Conservation (phyloP, 1,284 basidiomycete genomes). For the Pyrrhoderma noxium region DNA sequence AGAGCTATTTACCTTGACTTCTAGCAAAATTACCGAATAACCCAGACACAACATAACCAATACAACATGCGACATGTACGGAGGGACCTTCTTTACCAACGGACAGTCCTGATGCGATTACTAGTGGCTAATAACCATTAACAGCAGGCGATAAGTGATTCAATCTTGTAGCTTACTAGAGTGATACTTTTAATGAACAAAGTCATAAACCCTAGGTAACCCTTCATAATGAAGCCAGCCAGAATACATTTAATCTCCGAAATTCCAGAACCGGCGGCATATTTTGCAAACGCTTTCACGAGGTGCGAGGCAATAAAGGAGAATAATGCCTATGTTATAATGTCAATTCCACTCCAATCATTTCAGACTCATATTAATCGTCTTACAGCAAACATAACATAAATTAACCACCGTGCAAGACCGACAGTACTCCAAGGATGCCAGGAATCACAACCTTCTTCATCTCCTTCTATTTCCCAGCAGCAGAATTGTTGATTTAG, state of each 20-base stretch:
- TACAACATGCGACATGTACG: constrained; percentile 94
- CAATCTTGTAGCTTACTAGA: constrained; percentile 49
- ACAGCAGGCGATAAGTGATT: constrained; percentile 9
- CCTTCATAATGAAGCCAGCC: constrained; percentile 95
- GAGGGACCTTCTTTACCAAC: constrained; percentile 99
- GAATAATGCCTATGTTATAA: constrained; percentile 61
- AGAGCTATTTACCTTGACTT: constrained; percentile 68
- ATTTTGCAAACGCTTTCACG: constrained; percentile 84
- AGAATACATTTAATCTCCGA: constrained; percentile 99
- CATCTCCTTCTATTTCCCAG: constrained; percentile 85
- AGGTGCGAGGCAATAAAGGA: constrained; percentile 83
- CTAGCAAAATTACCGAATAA: constrained; percentile 77
- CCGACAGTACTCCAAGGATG: constrained; percentile 81
- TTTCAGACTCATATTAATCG: constrained; percentile 7
- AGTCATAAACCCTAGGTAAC: constrained; percentile 85
- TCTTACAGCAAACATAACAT: constrained; percentile 82
- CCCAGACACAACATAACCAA: constrained; percentile 83
- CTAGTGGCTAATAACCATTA: constrained; percentile 65
- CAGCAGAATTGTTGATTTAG: constrained; percentile 97
- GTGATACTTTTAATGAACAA: constrained; percentile 90
- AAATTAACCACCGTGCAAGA: constrained; percentile 75
- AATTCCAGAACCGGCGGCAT: constrained; percentile 97
- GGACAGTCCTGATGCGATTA: constrained; percentile 96
- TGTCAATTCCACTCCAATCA: no score
- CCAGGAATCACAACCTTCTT: constrained; percentile 88